Percentiles rank a stretch among this genome's conserved stretches.
Evolutionary conservation across 768 basidiomycete species (phyloP).

Genomic region (Tulasnella calospora): DNA sequence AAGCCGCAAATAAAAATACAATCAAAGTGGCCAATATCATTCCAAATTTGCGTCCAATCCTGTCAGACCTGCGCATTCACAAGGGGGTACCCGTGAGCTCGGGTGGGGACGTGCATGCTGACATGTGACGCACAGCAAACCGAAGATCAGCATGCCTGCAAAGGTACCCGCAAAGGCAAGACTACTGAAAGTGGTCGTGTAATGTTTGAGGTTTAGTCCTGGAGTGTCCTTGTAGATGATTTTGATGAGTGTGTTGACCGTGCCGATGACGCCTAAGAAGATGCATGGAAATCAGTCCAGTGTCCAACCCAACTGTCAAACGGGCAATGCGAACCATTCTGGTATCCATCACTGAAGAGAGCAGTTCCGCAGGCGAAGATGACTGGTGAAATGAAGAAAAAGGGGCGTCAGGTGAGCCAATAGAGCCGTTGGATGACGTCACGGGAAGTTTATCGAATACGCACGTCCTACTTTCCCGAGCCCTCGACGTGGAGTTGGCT

Average conservation of each 20-base stretch:
- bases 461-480: not conserved
- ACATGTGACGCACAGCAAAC: slow-evolving; percentile 28
- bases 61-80: slow-evolving; percentile 44
- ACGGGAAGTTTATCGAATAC: not conserved
- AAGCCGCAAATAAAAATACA: slow-evolving; percentile 76
- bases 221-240: slow-evolving; percentile 59
- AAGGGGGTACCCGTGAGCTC: not conserved
- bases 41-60: slow-evolving; percentile 77
- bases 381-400: not conserved
- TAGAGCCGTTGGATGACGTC: not conserved
- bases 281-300: not conserved
- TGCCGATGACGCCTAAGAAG: slow-evolving; percentile 52
- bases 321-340: slow-evolving; percentile 5
- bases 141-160: slow-evolving; percentile 79
- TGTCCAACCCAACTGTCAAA: not conserved
- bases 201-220: slow-evolving; percentile 44
- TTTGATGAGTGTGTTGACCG: slow-evolving; percentile 44
- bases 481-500: not conserved
- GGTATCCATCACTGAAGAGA: slow-evolving; percentile 73
- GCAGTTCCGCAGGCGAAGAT: slow-evolving; percentile 63
- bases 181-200: slow-evolving; percentile 59
- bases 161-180: slow-evolving; percentile 80
- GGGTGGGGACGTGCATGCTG: too few relatives aligned
- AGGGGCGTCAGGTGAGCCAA: not conserved
- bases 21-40: slow-evolving; percentile 85